Evolutionary conservation across 2,329 filamentous ascomycete species (phyloP).

Genomic region (Exophiala alcalophila): DNA sequence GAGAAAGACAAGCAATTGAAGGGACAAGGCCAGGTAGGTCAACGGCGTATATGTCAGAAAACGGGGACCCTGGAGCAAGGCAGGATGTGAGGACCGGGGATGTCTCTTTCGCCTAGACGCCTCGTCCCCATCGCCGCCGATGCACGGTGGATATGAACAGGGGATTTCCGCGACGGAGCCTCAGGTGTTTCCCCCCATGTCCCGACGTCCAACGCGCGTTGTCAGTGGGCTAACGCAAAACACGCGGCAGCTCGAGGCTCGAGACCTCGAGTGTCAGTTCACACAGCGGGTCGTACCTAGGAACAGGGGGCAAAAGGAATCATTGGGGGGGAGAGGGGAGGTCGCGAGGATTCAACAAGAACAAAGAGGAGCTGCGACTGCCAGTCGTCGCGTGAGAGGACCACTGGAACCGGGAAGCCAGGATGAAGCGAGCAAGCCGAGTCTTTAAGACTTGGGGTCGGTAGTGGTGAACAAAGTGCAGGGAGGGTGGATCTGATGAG

Average conservation of each 20-base stretch:
- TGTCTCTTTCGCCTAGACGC: constrained; percentile 15
- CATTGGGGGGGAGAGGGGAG: constrained; percentile 8
- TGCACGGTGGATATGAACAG: constrained; percentile 10
- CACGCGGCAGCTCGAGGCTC: no score
- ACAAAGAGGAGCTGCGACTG: no score
- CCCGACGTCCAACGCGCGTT: no score
- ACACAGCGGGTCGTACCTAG: constrained; percentile 1
- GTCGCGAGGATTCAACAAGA: neutral
- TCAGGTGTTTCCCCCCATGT: no score
- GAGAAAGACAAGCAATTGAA: constrained; percentile 14
- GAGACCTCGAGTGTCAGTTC: constrained; percentile 1
- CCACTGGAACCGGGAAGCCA: constrained; percentile 14
- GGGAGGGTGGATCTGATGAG: constrained; percentile 14
- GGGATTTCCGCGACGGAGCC: no score
- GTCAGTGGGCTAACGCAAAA: no score
- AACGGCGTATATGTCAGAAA: constrained; percentile 9
- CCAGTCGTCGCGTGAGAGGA: constrained; percentile 7
- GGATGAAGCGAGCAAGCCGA: constrained; percentile 14
- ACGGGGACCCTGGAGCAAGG: constrained; percentile 9
- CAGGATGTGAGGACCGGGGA: constrained; percentile 14
- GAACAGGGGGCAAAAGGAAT: constrained; percentile 5
- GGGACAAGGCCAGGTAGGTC: constrained; percentile 16
- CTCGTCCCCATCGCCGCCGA: no score
- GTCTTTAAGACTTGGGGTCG: constrained; percentile 12
- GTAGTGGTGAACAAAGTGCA: constrained; percentile 5